Evolutionary conservation across 305 asterid species (phyloP), one percentile per base, ranked within the genome.

Genomic region (Lippia alba): DNA sequence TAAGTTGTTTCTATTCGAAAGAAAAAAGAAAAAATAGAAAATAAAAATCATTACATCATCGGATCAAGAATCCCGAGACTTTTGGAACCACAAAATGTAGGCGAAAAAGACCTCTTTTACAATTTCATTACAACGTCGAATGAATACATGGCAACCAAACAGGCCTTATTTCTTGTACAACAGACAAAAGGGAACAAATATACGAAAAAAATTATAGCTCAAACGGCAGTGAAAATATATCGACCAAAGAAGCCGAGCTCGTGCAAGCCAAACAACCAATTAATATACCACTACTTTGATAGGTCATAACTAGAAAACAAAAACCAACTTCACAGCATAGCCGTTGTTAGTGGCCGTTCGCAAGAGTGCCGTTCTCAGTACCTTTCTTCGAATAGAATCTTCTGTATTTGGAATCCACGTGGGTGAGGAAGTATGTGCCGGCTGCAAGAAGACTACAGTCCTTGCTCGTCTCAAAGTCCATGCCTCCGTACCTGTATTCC

Each of bases 401-500:
- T 50, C 96, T 78, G 75, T 85, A 89, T 80, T 73, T 85, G 64
- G 94, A 85, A 69, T 89, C 96, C 11, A 89, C 96, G 69, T 89
- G 89, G 15, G 93, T 86, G 66, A 89, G 90, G 64, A 84, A 87
- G 78, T 82, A 87, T 12, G 92, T 87, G 55, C 96, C 96, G 0
- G 89, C 84, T 33, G 81, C 73, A 44, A 89, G 89, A 72, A 85
- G 90, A 80, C 94, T 89, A 17, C 81, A 73, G 69, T 89, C 94
- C 76, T 87, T 87, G 85, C 73, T 84, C 1, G 96, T 87, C 58
- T 78, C 78, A 4, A 82, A 84, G 79, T 84, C 90, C 70, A 87
- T 89, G 20, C 79, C 85, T 12, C 96, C 96, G 53, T 89, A 89
- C 49, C 96, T 85, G 12, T 87, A 85, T 87, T 89, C 92, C 96